These are phyloP conservation scores for Monilinia fructigena DNA, from an alignment of 2,329 filamentous ascomycete species.

Conservation along the genomic window DNA sequence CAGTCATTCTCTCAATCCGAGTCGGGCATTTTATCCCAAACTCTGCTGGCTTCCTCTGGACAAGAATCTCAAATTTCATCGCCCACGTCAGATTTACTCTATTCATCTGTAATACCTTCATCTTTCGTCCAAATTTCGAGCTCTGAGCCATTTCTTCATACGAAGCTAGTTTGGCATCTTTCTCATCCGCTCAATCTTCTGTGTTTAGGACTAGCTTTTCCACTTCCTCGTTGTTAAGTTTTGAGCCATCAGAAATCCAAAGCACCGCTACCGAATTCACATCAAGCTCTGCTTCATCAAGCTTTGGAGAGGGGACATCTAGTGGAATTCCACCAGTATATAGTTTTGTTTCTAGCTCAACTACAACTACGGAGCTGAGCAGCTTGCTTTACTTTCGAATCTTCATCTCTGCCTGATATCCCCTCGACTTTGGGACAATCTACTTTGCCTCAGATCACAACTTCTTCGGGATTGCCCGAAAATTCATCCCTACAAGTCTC, in stretches of 20 bases:
- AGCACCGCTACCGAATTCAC: not conserved
- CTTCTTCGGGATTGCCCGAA: not conserved
- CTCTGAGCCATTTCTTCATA: not conserved
- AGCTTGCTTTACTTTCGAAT: not conserved
- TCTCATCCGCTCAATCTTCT: conserved; percentile 5
- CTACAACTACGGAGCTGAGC: not conserved
- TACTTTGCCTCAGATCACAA: conserved; percentile 1
- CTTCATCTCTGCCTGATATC: not conserved
- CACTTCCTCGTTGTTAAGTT: not conserved
- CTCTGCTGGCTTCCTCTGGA: not conserved
- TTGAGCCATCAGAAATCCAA: not conserved
- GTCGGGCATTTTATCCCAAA: not conserved
- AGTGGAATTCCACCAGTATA: not conserved
- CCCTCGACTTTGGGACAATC: not conserved
- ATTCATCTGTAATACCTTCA: not conserved
- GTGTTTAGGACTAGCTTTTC: not conserved
- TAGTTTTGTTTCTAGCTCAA: not conserved
- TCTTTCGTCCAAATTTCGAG: not conserved
- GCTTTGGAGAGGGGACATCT: not conserved
- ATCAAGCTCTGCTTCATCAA: not conserved
- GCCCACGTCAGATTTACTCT: not conserved
- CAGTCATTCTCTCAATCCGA: not conserved
- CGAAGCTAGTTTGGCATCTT: conserved; percentile 9
- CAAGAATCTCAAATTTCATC: not conserved
- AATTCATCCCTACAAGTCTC: not conserved